Evolutionary conservation across 495 filamentous ascomycete genomes (phyloP).

Genomic region (Eremomyces bilateralis): DNA sequence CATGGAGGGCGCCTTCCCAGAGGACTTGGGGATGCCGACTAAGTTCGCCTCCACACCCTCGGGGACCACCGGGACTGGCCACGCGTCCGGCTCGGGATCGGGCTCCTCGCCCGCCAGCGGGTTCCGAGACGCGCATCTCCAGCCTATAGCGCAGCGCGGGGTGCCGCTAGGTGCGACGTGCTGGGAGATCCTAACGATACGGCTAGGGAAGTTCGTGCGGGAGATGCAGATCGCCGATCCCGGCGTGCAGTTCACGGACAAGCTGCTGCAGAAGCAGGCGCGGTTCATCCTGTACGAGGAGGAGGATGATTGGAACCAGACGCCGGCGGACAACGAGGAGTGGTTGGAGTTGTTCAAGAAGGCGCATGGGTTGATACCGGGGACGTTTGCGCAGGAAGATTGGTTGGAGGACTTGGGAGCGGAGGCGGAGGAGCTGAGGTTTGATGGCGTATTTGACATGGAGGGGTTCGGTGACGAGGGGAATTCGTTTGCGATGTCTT

Average conservation of each 20-base stretch:
- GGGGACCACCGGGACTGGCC: background rate
- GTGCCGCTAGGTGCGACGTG: slow-evolving; percentile 10
- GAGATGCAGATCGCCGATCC: slow-evolving; percentile 7
- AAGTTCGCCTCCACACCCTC: background rate
- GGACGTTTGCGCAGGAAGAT: background rate
- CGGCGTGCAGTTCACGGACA: slow-evolving; percentile 14
- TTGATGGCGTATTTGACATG: too few relatives aligned
- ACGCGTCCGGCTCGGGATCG: background rate
- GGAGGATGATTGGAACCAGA: slow-evolving; percentile 22
- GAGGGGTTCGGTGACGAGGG: too few relatives aligned
- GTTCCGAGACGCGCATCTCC: background rate
- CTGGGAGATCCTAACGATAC: slow-evolving; percentile 21
- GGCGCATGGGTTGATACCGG: slow-evolving; percentile 11
- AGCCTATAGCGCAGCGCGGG: background rate
- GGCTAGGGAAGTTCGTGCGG: slow-evolving; percentile 18
- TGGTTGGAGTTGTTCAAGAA: slow-evolving; percentile 23
- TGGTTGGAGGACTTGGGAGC: slow-evolving; percentile 5
- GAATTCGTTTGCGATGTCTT: too few relatives aligned
- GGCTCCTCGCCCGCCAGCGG: background rate
- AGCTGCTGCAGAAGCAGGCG: slow-evolving; percentile 18
- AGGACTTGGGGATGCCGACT: background rate
- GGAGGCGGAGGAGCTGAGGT: slow-evolving; percentile 3
- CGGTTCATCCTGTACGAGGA: slow-evolving; percentile 18
- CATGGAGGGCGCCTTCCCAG: slow-evolving; percentile 8
- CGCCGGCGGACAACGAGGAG: slow-evolving; percentile 21